A percentile compares a stretch with the other conserved stretches of the same genome.
phyloP scores from a whole-genome alignment of 148 eudicot genomes.

The Chenopodium album region DNA sequence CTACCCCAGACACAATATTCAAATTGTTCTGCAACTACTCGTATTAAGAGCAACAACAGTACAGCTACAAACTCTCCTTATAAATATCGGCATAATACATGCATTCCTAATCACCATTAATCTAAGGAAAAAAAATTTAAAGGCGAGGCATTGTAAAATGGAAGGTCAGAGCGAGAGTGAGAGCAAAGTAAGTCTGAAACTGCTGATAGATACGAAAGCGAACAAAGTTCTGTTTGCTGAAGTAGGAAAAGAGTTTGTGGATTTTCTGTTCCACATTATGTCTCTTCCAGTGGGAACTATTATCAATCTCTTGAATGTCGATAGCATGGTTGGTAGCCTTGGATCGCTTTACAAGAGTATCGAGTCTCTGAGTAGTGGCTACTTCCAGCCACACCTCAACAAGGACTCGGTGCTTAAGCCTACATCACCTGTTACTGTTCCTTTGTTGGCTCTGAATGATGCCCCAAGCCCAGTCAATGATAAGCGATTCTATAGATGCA shows the following conservation, averaged over 20 bases:
- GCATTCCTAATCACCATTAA: no score
- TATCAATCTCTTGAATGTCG: neutral
- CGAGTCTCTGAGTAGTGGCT: neutral
- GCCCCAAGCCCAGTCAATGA: neutral
- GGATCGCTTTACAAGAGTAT: constrained; percentile 16
- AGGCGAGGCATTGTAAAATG: neutral
- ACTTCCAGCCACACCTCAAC: neutral
- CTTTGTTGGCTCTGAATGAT: constrained; percentile 8
- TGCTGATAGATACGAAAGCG: constrained; percentile 24
- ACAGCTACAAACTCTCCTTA: no score
- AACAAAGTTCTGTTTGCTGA: constrained; percentile 37
- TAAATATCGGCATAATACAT: no score
- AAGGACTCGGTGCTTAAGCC: constrained; percentile 8
- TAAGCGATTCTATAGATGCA: neutral
- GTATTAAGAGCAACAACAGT: no score
- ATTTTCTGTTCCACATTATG: constrained; percentile 35
- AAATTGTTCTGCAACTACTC: no score
- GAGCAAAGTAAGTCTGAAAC: constrained; percentile 21
- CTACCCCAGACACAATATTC: no score
- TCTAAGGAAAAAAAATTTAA: neutral
- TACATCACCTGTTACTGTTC: neutral
- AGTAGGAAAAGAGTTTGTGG: constrained; percentile 34
- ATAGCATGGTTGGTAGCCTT: constrained; percentile 15
- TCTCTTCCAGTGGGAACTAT: constrained; percentile 23
- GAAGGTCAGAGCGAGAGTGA: neutral